phyloP scores from a whole-genome alignment of 257 asterid species.

The Hygrophila difformis region DNA sequence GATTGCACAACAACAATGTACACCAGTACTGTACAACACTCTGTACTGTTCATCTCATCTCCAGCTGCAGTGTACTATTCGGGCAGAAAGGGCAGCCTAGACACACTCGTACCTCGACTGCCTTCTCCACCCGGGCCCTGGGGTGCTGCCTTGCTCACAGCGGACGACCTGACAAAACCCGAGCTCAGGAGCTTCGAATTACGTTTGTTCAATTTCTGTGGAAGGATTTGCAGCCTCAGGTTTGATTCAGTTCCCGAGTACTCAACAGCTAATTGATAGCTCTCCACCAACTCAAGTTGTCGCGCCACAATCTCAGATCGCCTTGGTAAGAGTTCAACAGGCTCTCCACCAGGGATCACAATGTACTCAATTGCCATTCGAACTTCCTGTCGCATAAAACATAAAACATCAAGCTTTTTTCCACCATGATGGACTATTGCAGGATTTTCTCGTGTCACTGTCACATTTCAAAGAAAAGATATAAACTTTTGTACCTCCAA shows the following conservation, averaged over 20 bases:
- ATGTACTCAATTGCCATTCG: constrained; percentile 94
- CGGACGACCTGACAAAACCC: too few relatives aligned
- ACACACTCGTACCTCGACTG: too few relatives aligned
- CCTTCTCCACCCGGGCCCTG: too few relatives aligned
- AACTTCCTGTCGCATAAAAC: constrained; percentile 52
- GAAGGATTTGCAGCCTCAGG: constrained; percentile 89
- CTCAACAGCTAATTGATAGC: constrained; percentile 79
- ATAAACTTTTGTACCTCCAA: constrained; percentile 53
- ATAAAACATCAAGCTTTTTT: neutral
- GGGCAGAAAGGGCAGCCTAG: too few relatives aligned
- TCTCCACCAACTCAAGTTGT: constrained; percentile 80
- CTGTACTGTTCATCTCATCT: too few relatives aligned
- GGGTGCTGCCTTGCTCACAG: too few relatives aligned
- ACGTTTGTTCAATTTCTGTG: constrained; percentile 47
- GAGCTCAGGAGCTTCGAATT: constrained; percentile 27
- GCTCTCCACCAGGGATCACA: constrained; percentile 93
- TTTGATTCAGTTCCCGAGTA: constrained; percentile 79
- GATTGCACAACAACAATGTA: too few relatives aligned
- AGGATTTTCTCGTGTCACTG: too few relatives aligned
- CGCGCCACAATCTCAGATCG: constrained; percentile 86
- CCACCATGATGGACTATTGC: too few relatives aligned
- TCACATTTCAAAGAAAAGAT: neutral
- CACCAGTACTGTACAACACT: too few relatives aligned
- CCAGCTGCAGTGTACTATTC: neutral
- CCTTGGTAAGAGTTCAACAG: constrained; percentile 96